Evolutionary conservation across 2,329 filamentous ascomycete species (phyloP).

Genomic region (Fusarium mangiferae): DNA sequence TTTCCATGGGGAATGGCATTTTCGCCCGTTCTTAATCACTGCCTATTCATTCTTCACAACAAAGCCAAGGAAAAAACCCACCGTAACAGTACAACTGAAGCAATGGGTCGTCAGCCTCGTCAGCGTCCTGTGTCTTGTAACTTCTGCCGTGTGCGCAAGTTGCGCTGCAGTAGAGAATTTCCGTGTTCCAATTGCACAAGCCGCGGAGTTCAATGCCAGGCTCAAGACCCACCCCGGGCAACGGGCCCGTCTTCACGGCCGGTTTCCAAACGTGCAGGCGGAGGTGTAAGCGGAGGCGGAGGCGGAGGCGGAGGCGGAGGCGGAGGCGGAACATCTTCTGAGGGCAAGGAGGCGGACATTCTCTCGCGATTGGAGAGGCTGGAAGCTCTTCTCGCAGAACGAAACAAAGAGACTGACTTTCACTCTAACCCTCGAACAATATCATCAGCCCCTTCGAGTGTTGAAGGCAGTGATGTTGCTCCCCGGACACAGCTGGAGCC

Average conservation of each 20-base stretch:
- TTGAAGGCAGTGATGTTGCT: constrained; percentile 1
- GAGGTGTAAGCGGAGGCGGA: background rate
- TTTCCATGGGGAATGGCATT: constrained; percentile 28
- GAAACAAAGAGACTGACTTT: constrained; percentile 24
- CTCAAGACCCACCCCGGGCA: constrained; percentile 38
- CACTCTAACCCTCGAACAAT: background rate
- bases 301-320: background rate
- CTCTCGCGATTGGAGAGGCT: constrained; percentile 42
- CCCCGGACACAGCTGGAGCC: constrained; percentile 2
- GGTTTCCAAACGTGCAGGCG: constrained; percentile 14
- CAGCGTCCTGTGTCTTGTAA: constrained; percentile 50
- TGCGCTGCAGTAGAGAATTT: constrained; percentile 51
- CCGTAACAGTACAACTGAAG: background rate
- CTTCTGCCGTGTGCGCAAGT: constrained; percentile 49
- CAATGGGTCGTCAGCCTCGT: constrained; percentile 49
- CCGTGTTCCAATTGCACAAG: constrained; percentile 52
- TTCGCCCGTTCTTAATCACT: constrained; percentile 23
- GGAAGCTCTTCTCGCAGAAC: constrained; percentile 40
- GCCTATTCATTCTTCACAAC: constrained; percentile 5
- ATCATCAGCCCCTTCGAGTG: constrained; percentile 9
- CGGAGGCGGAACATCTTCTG: background rate
- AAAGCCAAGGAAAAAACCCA: background rate
- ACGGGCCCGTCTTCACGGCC: constrained; percentile 18
- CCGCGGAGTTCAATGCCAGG: constrained; percentile 48
- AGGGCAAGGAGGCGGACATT: constrained; percentile 30